These are phyloP conservation scores for Angophora floribunda DNA, from an alignment of 345 rosid species.

Conservation along the genomic window DNA sequence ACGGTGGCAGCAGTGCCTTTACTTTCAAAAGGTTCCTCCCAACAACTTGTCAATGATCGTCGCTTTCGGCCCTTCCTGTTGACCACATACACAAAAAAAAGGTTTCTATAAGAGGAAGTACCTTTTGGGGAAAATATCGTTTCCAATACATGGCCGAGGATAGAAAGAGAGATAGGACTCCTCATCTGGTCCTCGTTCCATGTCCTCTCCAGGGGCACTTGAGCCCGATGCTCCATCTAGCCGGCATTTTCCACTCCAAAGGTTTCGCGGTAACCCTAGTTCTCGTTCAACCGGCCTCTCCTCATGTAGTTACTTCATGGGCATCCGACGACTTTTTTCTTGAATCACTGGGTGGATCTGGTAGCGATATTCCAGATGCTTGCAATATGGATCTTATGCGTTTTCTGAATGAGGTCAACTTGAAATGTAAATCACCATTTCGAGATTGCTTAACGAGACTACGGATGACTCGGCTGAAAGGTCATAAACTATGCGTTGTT, in stretches of 20 bases:
- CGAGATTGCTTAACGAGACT: background rate
- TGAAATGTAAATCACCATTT: background rate
- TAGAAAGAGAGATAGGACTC: background rate
- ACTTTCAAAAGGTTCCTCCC: background rate
- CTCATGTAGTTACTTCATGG: background rate
- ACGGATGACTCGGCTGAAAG: background rate
- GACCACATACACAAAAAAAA: background rate
- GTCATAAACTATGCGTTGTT: background rate
- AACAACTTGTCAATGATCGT: background rate
- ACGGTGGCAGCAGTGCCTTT: background rate
- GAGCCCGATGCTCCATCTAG: slow-evolving; percentile 11
- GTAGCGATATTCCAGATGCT: too few species aligned
- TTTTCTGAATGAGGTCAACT: background rate
- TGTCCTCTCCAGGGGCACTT: slow-evolving; percentile 7
- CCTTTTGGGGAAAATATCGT: background rate
- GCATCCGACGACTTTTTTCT: background rate
- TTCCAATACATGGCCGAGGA: background rate
- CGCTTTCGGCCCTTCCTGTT: background rate
- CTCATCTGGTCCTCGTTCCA: slow-evolving; percentile 7
- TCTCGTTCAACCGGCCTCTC: background rate
- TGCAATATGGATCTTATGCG: background rate
- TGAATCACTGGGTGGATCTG: background rate
- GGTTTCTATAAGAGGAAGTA: background rate
- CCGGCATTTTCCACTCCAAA: background rate
- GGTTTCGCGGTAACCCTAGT: slow-evolving; percentile 3